These are phyloP conservation scores for Backusella liffmaniae DNA, from an alignment of 192 early-diverging fungal species.

Conservation along the genomic window DNA sequence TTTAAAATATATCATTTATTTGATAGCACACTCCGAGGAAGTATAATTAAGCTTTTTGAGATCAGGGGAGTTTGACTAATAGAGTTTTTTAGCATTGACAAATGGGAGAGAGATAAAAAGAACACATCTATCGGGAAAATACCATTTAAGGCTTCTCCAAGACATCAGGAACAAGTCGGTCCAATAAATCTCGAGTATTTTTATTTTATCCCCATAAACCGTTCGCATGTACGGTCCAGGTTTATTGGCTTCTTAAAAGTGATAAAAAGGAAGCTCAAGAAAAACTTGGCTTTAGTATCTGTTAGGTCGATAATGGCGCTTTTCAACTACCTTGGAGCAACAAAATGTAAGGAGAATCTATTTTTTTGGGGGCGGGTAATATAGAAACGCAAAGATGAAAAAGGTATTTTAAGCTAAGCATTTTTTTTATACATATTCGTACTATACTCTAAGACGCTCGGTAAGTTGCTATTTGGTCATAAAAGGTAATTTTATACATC, in stretches of 20 bases:
- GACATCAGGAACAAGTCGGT: background rate
- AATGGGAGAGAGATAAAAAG: background rate
- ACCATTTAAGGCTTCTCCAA: background rate
- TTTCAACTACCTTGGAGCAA: too few relatives aligned
- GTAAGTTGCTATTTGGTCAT: too few relatives aligned
- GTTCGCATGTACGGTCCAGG: background rate
- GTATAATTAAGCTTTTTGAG: background rate
- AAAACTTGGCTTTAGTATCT: background rate
- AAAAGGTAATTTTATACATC: too few relatives aligned
- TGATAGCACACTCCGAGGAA: background rate
- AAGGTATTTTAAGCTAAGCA: too few relatives aligned
- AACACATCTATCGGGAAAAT: background rate
- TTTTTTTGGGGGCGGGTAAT: too few relatives aligned
- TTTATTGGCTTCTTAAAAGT: background rate
- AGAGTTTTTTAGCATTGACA: background rate
- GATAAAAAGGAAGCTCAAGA: background rate
- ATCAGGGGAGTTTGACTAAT: background rate
- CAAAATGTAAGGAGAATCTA: too few relatives aligned
- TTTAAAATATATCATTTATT: background rate
- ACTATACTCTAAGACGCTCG: too few relatives aligned
- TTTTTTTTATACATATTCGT: too few relatives aligned
- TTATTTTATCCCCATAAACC: background rate
- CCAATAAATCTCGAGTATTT: background rate
- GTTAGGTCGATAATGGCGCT: too few relatives aligned
- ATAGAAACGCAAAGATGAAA: too few relatives aligned